Evolutionary conservation across 2,329 filamentous ascomycete species (phyloP), one percentile per base, ranked within the genome.

Genomic region (Dactylellina drechsleri): DNA sequence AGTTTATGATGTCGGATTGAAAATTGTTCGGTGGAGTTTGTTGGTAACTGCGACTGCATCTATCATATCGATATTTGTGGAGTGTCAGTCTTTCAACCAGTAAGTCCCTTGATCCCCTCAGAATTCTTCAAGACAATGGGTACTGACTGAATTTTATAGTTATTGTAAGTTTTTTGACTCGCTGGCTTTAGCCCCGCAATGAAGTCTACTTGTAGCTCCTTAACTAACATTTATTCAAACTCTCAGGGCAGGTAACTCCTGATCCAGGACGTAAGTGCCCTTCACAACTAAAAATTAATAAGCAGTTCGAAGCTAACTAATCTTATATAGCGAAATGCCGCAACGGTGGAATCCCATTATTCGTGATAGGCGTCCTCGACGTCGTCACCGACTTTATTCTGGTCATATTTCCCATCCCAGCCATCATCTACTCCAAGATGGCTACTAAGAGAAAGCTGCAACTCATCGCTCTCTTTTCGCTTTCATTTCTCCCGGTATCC

Each of bases 281-380:
- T 45, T 28, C 40, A 20, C 20, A 58, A 36, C 6, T 5, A 36
- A 36, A 7, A 36, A 36, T 7, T 4, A 36, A 36, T 36, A 10
- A 36, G 6, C 6, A 36, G 1, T 20, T 12, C 16, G 10, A 68
- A 20, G 26, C 58, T 75, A 75, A 65, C 53, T 23, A 20, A 2
- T 18, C 10, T 49, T 23, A 15, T 43, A 13, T 26, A 77, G 77
- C 78, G 50, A 41, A 87, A 79, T 99, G 95, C 81, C 91, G 95
- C 56, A 90, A 93, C 82, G 93, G 92, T 56, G 96, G 91, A 79
- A 91, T 88, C 13, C 92, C 98, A 79, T 87, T 98, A 59, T 85
- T 97, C 77, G 93, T 92, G 28, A 95, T 97, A 90, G 92, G 92
- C n/a, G 86, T 87, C 4, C 91, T 91, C 82, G 95, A 97, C 80